phyloP scores from a whole-genome alignment of 1,139 yeast species.

The Sugiyamaella novakii region DNA sequence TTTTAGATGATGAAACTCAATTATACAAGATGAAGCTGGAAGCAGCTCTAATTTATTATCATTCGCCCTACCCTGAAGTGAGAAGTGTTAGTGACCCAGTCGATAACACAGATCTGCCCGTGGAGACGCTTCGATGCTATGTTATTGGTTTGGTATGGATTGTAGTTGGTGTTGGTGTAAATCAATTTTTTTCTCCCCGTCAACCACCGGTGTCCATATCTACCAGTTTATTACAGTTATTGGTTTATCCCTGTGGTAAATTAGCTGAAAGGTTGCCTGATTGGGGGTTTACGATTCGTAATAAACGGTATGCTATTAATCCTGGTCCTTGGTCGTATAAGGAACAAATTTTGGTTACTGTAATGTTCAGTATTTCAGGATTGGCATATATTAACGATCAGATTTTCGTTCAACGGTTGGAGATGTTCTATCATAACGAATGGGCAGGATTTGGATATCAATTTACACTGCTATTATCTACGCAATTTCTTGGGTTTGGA shows the following conservation, averaged over 20 bases:
- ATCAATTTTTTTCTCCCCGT: constrained; percentile 60
- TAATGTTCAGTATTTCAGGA: constrained; percentile 47
- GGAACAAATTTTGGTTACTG: constrained; percentile 66
- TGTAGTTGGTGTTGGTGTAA: constrained; percentile 56
- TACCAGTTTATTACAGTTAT: constrained; percentile 56
- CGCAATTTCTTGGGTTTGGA: constrained; percentile 64
- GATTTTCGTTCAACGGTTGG: constrained; percentile 49
- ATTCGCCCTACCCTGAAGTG: constrained; percentile 57
- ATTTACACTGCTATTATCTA: constrained; percentile 51
- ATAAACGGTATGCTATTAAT: constrained; percentile 48
- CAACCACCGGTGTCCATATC: constrained; percentile 52
- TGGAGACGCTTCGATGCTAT: constrained; percentile 55
- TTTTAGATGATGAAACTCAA: constrained; percentile 40
- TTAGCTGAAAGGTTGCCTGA: constrained; percentile 51
- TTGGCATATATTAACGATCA: constrained; percentile 50
- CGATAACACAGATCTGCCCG: constrained; percentile 48
- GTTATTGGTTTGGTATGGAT: constrained; percentile 60
- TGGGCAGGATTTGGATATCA: constrained; percentile 58
- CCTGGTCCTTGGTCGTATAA: constrained; percentile 68
- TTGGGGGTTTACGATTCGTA: constrained; percentile 48
- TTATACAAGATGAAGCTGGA: constrained; percentile 38
- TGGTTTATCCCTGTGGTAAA: constrained; percentile 56
- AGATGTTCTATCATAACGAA: constrained; percentile 45
- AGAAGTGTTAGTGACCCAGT: constrained; percentile 51
- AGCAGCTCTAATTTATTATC: constrained; percentile 48